Evolutionary conservation across 495 filamentous ascomycete genomes (phyloP), one percentile per base, ranked within the genome.

Genomic region (Thermothielavioides terrestris): DNA sequence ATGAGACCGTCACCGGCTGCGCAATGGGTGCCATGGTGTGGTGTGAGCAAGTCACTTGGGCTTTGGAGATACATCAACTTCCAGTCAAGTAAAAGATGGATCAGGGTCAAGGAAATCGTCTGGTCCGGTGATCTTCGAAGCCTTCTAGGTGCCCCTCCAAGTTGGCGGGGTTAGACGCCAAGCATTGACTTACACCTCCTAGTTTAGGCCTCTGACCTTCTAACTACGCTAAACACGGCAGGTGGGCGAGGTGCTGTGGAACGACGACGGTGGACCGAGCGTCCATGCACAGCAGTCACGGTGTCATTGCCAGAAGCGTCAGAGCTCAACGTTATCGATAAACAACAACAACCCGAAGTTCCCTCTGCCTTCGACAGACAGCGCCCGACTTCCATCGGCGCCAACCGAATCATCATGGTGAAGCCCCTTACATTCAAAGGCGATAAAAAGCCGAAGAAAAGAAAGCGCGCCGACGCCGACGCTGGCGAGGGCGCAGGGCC

Each of bases 371-470:
- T 10, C 20, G 10, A 20, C 1, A 39, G 21, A 39, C n/a, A 18
- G 14, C 36, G 21, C 36, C n/a, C 17, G 36, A 4, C 5, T 20
- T 21, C 5, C 25, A 42, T 42, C 25, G 21, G 10, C 18, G 14
- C 32, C 44, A 46, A 11, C 12, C 14, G 31, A 27, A 27, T 8
- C 35, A 55, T 55, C 5, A 83, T 83, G 79, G 77, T 94, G 44
- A 95, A 94, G 65, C 78, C 91, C 37, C 75, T 98, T 37, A 73
- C 78, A 31, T 98, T 98, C 74, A 98, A 98, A 73, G 92, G 92
- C 72, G 94, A 98, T 67, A 95, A 89, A 65, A 90, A 91, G 68
- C 69, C 80, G 21, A 97, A 94, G 65, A 97, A 95, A 68, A 79
- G 89, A 63, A 97, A 95, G 71, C 76, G 81, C 36, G 60, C 68